These are phyloP conservation scores for Phytophthora crassamura DNA, from an alignment of 352 stramenopile species.

Conservation along the genomic window DNA sequence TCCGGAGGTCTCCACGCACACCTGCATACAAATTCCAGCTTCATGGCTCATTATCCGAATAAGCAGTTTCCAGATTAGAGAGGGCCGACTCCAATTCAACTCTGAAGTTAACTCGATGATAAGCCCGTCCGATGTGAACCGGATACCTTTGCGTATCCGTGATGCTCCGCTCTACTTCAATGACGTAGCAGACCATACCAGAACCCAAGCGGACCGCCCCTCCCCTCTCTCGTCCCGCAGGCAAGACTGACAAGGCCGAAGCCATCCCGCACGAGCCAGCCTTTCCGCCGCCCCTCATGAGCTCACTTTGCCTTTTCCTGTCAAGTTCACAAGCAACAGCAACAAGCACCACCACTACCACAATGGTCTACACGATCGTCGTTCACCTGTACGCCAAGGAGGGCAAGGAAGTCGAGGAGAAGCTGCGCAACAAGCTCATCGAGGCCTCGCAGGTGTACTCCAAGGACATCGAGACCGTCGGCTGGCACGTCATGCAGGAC, in stretches of 20 bases:
- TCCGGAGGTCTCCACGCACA: no score
- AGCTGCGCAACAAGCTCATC: constrained; percentile 45
- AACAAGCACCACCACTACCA: neutral
- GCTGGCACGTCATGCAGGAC: constrained; percentile 45
- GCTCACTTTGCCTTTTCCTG: constrained; percentile 35
- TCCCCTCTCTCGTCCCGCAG: no score
- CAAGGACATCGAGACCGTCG: constrained; percentile 40
- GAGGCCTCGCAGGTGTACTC: constrained; percentile 45
- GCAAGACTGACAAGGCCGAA: no score
- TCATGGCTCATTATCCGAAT: no score
- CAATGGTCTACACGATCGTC: constrained; percentile 46
- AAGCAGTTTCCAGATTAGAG: neutral
- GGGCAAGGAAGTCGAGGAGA: constrained; percentile 46
- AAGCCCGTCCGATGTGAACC: constrained; percentile 5
- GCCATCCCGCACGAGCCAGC: no score
- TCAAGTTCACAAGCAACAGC: constrained; percentile 25
- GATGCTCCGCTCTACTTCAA: constrained; percentile 25
- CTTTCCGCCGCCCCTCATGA: no score
- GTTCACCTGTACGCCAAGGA: constrained; percentile 47
- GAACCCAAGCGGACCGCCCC: constrained; percentile 26
- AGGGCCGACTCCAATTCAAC: constrained; percentile 18
- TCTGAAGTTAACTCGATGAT: constrained; percentile 36
- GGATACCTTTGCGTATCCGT: constrained; percentile 38
- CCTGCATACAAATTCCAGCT: no score
- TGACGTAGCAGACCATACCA: constrained; percentile 30